Base-by-base conservation (phyloP, 495 filamentous ascomycete species). In the Podospora tetraspora region DNA sequence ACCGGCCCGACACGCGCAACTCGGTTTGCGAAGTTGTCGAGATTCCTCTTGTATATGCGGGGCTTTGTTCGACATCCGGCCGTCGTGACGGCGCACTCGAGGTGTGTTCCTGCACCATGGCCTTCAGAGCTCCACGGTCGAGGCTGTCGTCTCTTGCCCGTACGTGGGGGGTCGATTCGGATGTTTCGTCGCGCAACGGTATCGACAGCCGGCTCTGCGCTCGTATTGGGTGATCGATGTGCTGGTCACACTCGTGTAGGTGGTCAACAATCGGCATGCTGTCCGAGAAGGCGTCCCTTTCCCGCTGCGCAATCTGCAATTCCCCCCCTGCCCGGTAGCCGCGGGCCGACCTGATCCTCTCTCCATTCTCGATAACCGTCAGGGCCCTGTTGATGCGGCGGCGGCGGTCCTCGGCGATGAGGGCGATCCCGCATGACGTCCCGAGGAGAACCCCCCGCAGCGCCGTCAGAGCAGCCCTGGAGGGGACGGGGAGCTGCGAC, bases 331-430 rank as follows among this genome's bases (percentile, higher is more conserved):
- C 62, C 65, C 79, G 79, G 70, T 85, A 85, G 32, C 73, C 69
- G 59, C 70, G 79, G 22, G 79, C 77, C 5, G 77, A 71, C 65
- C 79, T 82, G 30, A 86, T 70, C 27, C 73, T 80, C 66, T 82
- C 69, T 5, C 79, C 82, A 73, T 86, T 87, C 21, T 80, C 74
- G 30, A 84, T 73, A 3, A 79, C 79, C 7, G 77, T 75, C 57
- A 78, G 66, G 10, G 82, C 78, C 58, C 79, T 77, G 65, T 80
- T 80, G 66, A 85, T 84, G 52, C 79, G 76, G 10, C 84, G 79
- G 58, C 84, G 80, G 52, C 82, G 84, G 72, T 86, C 85, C 71
- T 87, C 85, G 70, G 83, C 75, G 61, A 87, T 70, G 24, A 84
- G 75, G 66, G 81, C 82, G 66, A 87, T 73, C 25, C 82, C 83